Conservation (phyloP, 83 land plant species). For the Picea abies region DNA sequence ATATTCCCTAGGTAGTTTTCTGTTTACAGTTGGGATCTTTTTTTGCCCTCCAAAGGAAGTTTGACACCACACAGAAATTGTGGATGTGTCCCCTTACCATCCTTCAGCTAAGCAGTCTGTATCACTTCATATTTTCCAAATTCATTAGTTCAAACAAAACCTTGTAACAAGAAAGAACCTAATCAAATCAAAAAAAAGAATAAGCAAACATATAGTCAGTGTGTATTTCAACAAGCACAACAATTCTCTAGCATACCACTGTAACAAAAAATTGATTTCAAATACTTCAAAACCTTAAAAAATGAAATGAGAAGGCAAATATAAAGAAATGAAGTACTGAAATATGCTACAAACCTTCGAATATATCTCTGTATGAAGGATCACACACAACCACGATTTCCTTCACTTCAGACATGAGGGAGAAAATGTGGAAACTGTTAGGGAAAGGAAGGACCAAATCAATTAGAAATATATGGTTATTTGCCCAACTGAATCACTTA, state of each 20-base stretch:
- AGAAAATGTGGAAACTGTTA: slow-evolving; percentile 86
- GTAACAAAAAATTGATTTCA: background rate
- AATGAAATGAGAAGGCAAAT: background rate
- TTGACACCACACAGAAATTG: background rate
- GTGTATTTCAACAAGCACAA: background rate
- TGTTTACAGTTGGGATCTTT: too few species aligned
- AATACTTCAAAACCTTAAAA: background rate
- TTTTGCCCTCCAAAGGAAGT: background rate
- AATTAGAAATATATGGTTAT: background rate
- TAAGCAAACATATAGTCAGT: background rate
- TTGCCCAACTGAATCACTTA: background rate
- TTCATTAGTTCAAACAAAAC: background rate
- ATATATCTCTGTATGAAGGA: slow-evolving; percentile 87
- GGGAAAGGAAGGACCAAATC: background rate
- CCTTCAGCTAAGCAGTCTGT: background rate
- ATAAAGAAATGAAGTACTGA: background rate
- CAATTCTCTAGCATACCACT: background rate
- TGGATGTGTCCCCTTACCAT: background rate
- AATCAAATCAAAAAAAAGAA: too few species aligned
- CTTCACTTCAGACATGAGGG: slow-evolving; percentile 71
- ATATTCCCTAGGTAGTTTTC: too few species aligned
- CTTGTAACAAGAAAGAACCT: background rate
- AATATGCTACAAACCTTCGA: slow-evolving; percentile 66
- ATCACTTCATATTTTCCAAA: background rate
- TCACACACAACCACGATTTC: slow-evolving; percentile 98